Conservation (phyloP, 2,329 filamentous ascomycete species). For the Stromatinia cepivora region DNA sequence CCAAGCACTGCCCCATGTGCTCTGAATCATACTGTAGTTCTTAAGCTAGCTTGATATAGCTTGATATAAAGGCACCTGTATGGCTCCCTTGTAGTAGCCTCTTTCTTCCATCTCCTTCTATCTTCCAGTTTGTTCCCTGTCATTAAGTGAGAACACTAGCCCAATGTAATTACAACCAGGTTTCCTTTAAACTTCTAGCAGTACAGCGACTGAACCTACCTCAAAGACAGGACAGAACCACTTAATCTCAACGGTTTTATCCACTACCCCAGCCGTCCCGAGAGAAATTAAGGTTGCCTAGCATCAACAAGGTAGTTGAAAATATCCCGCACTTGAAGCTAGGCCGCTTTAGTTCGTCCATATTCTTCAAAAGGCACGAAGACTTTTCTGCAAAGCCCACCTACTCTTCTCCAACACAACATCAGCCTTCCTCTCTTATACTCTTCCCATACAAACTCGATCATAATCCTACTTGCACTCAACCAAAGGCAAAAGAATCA, state of each 20-base stretch:
- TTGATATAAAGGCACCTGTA: neutral
- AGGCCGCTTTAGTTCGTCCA: neutral
- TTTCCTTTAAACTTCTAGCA: neutral
- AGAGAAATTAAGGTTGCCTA: neutral
- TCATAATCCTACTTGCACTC: neutral
- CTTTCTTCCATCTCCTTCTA: neutral
- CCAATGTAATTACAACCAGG: neutral
- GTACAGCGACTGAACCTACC: neutral
- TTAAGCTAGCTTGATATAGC: neutral
- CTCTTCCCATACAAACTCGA: neutral
- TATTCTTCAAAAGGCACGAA: neutral
- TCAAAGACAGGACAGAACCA: neutral
- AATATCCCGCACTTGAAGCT: neutral
- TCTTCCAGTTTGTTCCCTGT: neutral
- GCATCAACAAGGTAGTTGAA: neutral
- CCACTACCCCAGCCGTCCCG: neutral
- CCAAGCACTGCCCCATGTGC: neutral
- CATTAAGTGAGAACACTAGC: neutral
- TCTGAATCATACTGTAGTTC: neutral
- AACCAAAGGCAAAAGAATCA: neutral
- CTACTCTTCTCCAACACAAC: slow-evolving; percentile 10
- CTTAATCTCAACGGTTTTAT: neutral
- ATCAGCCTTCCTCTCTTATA: neutral
- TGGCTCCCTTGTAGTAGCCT: neutral
- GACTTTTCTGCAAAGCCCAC: neutral